These are phyloP conservation scores for Aristolochia fimbriata DNA, from an alignment of 164 flowering plant species.

Conservation along the genomic window DNA sequence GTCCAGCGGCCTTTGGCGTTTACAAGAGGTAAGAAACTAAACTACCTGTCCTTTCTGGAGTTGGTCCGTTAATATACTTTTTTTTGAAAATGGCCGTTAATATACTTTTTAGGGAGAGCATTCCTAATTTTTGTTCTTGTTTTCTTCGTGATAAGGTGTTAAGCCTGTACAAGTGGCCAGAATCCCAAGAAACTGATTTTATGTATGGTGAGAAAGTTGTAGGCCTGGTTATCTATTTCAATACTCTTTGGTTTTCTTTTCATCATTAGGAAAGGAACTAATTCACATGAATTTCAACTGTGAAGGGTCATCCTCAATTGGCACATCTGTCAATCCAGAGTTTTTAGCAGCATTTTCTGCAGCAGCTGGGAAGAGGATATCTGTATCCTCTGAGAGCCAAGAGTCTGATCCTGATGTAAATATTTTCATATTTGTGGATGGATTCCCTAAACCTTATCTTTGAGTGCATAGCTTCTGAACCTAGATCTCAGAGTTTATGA, in stretches of 20 bases:
- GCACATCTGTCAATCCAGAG: conserved; percentile 55
- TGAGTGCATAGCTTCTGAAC: background rate
- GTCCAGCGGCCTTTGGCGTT: conserved; percentile 66
- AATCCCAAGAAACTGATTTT: conserved; percentile 61
- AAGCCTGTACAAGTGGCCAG: conserved; percentile 72
- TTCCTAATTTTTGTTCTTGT: background rate
- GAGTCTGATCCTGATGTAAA: conserved; percentile 95
- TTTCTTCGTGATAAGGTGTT: conserved; percentile 31
- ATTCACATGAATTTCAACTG: background rate
- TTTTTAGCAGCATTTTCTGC: conserved; percentile 87
- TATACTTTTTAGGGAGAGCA: no score
- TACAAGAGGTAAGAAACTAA: conserved; percentile 50
- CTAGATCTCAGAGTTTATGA: background rate
- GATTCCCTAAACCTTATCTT: no score
- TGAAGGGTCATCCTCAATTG: conserved; percentile 79
- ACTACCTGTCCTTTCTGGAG: background rate
- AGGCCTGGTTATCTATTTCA: conserved; percentile 8
- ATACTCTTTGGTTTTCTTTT: background rate
- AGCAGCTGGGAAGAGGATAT: conserved; percentile 67
- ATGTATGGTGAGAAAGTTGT: conserved; percentile 42
- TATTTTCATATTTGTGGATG: background rate
- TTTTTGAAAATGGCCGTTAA: background rate
- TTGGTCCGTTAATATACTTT: no score
- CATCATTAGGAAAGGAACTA: background rate
- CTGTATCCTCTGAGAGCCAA: conserved; percentile 48